Conservation (phyloP, 140 eudicot species). For the Senecio squalidus region DNA sequence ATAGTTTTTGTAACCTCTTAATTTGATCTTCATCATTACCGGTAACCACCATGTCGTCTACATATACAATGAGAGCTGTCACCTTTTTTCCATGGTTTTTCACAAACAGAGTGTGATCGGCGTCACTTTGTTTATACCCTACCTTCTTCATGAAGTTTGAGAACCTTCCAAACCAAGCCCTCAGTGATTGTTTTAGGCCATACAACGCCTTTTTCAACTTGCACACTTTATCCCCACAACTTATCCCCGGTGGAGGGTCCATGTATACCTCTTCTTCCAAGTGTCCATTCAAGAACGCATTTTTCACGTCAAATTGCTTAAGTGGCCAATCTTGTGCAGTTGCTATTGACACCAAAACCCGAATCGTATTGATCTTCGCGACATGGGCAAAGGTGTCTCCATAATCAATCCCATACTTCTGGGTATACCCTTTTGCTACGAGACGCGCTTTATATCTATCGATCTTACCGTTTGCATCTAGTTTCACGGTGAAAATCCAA, state of each 20-base stretch:
- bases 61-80: constrained; percentile 13
- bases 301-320: too few relatives aligned
- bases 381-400: too few relatives aligned
- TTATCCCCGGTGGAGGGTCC: constrained; percentile 5
- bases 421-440: too few relatives aligned
- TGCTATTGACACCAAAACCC: too few relatives aligned
- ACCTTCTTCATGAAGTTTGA: constrained; percentile 4
- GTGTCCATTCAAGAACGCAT: not conserved
- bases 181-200: constrained; percentile 7
- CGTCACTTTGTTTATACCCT: too few relatives aligned
- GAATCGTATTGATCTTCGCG: too few relatives aligned
- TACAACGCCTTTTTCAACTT: constrained; percentile 5
- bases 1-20: not conserved
- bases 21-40: too few relatives aligned
- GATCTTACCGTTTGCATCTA: too few relatives aligned
- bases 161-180: constrained; percentile 6
- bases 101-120: constrained; percentile 2
- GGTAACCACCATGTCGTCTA: constrained; percentile 10
- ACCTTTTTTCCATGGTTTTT: not conserved
- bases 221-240: not conserved
- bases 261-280: not conserved
- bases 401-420: too few relatives aligned
- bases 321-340: too few relatives aligned
- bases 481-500: too few relatives aligned
- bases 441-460: too few relatives aligned